Evolutionary conservation across 345 rosid species (phyloP), one percentile per base, ranked within the genome.

Genomic region (Streptanthus diversifolius): DNA sequence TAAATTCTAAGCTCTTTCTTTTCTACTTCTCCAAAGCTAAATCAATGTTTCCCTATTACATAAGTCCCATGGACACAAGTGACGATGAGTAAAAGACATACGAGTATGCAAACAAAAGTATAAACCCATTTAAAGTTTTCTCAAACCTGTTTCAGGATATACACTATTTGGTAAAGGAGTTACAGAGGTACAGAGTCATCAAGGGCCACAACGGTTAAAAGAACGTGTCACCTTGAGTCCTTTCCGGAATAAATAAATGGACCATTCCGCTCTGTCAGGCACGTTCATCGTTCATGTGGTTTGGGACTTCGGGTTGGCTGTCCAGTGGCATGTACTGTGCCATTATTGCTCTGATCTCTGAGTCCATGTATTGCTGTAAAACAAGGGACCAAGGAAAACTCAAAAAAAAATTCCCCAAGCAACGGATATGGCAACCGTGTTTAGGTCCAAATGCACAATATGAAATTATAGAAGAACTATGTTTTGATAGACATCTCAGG

Each of bases 321-420:
- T 93, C 97, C 36, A 90, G 81, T 29, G 98, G 98, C 98, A 93
- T 93, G 80, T 93, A 93, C 79, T 93, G 98, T 15, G 98, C 96
- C 98, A 93, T 90, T 68, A 93, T 93, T 12, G 97, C 97, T 75
- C 97, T 84, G 76, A 93, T 93, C 82, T 93, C 98, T 1, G 97
- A 91, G 80, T 93, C 97, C 98, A 93, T 93, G 89, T 93, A 90
- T 19, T 83, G 85, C 98, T 93, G 92, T 77, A 72, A 59, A 47
- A 59, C 62, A 25, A 70, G 12, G 18, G 40, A 39, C 30, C 51
- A 66, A 73, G 33, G 57, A 35, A 32, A 44, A 39, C 5, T 68
- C 19, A 41, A 9, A 29, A 47, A 73, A 0, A 8, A 18, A 15
- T 35, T 18, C 14, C 35, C 14, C 29, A 35, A 66, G 68, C 13